Evolutionary conservation across 371 early-diverging fungal species (phyloP).

Genomic region (Apophysomyces trapeziformis): DNA sequence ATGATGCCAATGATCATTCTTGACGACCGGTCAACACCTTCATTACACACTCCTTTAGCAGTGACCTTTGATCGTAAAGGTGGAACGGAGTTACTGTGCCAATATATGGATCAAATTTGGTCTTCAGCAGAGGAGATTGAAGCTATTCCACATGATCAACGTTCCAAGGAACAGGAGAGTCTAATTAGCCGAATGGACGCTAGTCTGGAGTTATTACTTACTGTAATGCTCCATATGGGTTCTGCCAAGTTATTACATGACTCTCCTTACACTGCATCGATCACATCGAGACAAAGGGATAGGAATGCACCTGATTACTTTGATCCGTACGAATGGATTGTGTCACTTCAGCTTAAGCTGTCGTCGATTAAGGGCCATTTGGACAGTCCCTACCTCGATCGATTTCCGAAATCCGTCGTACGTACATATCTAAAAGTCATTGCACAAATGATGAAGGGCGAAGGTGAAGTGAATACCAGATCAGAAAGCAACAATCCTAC

Average conservation of each 20-base stretch:
- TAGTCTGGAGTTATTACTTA: conserved; percentile 63
- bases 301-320: conserved; percentile 61
- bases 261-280: conserved; percentile 63
- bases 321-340: conserved; percentile 72
- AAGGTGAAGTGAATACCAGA: conserved; percentile 59
- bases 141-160: conserved; percentile 27
- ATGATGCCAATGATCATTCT: conserved; percentile 49
- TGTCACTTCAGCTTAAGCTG: conserved; percentile 59
- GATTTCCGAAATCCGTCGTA: conserved; percentile 54
- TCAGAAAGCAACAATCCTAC: conserved; percentile 24
- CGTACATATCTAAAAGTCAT: conserved; percentile 61
- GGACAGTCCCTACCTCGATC: conserved; percentile 37
- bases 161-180: conserved; percentile 30
- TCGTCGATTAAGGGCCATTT: conserved; percentile 56
- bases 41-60: conserved; percentile 74
- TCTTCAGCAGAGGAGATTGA: conserved; percentile 38
- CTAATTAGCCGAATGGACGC: conserved; percentile 36
- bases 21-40: conserved; percentile 66
- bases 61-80: conserved; percentile 68
- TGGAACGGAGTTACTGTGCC: conserved; percentile 64
- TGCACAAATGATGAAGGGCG: conserved; percentile 72
- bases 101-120: conserved; percentile 64
- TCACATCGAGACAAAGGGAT: conserved; percentile 63
- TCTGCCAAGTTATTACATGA: conserved; percentile 71
- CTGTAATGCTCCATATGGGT: conserved; percentile 61